Base-by-base conservation (phyloP, 1,284 basidiomycete species). In the Vanrija sp. region DNA sequence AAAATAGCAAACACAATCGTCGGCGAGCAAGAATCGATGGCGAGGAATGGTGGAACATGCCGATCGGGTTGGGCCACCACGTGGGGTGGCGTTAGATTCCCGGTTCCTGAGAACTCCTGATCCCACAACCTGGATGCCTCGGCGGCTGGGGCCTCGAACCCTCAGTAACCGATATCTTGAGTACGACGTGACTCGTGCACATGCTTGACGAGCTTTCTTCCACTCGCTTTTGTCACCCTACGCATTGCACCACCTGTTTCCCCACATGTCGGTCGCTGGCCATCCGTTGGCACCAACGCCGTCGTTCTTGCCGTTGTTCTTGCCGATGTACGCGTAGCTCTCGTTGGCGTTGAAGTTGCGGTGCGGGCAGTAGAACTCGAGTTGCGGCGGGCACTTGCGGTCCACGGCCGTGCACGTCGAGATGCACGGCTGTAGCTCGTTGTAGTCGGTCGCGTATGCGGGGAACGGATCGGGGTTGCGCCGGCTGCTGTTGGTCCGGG, bases 221-320 rank as follows among this genome's bases (percentile, higher is more conserved):
- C 28, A 8, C 28, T 7, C 28, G 28, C 28, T 10, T 28, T 10
- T 47, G n/a, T n/a, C n/a, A n/a, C n/a, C n/a, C n/a, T 59, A 67
- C 21, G 64, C 65, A 52, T 85, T 87, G 74, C 89, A 91, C 86
- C 87, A 91, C 25, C 88, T 81, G 67, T 88, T 87, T n/a, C 89
- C 89, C 79, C 81, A 90, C 46, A 67, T 69, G 73, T 91, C 88
- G 65, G 83, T 81, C n/a, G 82, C 78, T 0, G 63, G 53, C 16
- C 61, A 70, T 1, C 85, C 86, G 0, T 8, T 85, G 83, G 5
- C 72, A 66, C 0, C 80, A 78, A 48, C 62, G 7, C 65, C 70
- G 28, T 80, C 77, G 9, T 80, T 80, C 38, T 72, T 74, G 61
- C 63, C 64, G 15, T 88, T 85, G 15, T 87, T 78, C 61, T 80